Conservation (phyloP, 2,329 filamentous ascomycete genomes). For the Bipolaris sorokiniana region DNA sequence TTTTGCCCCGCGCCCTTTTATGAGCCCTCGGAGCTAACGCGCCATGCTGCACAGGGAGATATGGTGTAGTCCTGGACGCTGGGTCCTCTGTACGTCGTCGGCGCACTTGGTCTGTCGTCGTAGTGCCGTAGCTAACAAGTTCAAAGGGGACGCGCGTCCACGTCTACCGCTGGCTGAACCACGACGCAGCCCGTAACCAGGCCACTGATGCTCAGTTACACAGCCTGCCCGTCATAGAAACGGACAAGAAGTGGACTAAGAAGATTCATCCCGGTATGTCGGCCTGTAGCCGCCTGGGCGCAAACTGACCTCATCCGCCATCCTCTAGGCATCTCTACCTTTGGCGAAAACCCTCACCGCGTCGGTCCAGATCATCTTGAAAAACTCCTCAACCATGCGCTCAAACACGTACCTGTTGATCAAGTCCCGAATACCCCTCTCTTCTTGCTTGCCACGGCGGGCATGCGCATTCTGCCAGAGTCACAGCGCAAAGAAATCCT, state of each 20-base stretch:
- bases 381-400: conserved; percentile 79
- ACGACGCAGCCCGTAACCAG: conserved; percentile 67
- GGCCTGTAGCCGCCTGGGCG: neutral
- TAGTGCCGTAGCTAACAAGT: conserved; percentile 24
- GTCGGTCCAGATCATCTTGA: conserved; percentile 85
- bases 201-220: conserved; percentile 66
- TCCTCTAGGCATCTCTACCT: conserved; percentile 75
- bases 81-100: conserved; percentile 76
- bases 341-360: conserved; percentile 74
- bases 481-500: conserved; percentile 75
- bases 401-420: conserved; percentile 75
- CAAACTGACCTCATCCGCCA: conserved; percentile 17
- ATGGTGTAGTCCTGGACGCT: conserved; percentile 95
- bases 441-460: conserved; percentile 93
- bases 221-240: conserved; percentile 78
- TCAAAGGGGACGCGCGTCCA: conserved; percentile 82
- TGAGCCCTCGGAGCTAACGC: conserved; percentile 28
- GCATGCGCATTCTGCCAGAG: conserved; percentile 84
- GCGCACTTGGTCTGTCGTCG: neutral
- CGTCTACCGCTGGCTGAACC: conserved; percentile 91
- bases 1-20: conserved; percentile 11
- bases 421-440: conserved; percentile 85
- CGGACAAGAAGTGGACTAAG: conserved; percentile 86
- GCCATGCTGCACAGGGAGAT: conserved; percentile 60
- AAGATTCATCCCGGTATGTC: conserved; percentile 83